Evolutionary conservation across 257 asterid genomes (phyloP).

Genomic region (Jaltomata sinuosa): DNA sequence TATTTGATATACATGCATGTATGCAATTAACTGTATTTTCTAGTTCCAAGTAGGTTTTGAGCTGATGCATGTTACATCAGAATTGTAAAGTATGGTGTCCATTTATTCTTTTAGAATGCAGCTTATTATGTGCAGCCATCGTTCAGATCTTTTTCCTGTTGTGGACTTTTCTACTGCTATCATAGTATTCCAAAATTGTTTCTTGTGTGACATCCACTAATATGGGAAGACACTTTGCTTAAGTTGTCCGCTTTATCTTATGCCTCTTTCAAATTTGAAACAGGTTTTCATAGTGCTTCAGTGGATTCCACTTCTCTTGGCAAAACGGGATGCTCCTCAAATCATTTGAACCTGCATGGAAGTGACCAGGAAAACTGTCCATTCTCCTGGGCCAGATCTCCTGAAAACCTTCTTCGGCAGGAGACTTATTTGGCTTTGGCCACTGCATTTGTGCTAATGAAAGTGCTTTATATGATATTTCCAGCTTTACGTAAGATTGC

Average conservation of each 20-base stretch:
- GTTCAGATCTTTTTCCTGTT: not conserved
- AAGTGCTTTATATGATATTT: slow-evolving; percentile 35
- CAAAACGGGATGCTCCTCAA: slow-evolving; percentile 30
- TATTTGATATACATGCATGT: not conserved
- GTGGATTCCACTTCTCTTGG: slow-evolving; percentile 25
- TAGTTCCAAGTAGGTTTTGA: not conserved
- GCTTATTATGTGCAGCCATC: not conserved
- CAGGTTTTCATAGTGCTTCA: slow-evolving; percentile 32
- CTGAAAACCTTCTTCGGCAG: slow-evolving; percentile 59
- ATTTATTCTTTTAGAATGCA: not conserved
- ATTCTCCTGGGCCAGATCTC: slow-evolving; percentile 74
- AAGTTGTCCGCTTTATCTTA: not conserved
- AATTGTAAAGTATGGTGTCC: not conserved
- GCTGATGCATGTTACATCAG: not conserved
- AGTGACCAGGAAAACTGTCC: slow-evolving; percentile 52
- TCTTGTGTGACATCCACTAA: not conserved
- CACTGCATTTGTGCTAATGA: slow-evolving; percentile 48
- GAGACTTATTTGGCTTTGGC: slow-evolving; percentile 71
- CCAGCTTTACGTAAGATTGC: slow-evolving; percentile 38
- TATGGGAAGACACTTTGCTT: not conserved
- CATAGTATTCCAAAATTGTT: not conserved
- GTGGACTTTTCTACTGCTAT: not conserved
- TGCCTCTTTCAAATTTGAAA: not conserved
- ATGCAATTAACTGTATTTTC: not conserved
- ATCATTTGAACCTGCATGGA: slow-evolving; percentile 16